These are phyloP conservation scores for Xerocomus tenax DNA, from an alignment of 1,284 basidiomycete species.

Conservation along the genomic window DNA sequence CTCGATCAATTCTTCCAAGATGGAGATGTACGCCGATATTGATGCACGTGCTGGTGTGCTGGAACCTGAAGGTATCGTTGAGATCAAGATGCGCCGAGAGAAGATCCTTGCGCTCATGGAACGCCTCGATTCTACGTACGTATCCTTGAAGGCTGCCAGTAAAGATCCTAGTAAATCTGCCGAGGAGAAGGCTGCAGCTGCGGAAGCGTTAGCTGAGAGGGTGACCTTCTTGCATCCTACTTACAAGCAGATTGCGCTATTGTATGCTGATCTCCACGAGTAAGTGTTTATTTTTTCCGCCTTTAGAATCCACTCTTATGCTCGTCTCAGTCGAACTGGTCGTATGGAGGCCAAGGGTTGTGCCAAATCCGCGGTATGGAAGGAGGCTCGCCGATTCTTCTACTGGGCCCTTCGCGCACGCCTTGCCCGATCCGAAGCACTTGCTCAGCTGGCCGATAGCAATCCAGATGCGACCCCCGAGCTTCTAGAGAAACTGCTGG, in stretches of 20 bases:
- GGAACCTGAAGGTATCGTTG: constrained; percentile 95
- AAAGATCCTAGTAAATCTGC: constrained; percentile 63
- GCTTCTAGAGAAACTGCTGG: constrained; percentile 51
- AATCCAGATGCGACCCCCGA: constrained; percentile 55
- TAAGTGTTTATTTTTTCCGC: constrained; percentile 36
- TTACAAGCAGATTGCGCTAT: constrained; percentile 87
- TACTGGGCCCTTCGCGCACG: constrained; percentile 90
- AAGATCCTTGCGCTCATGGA: constrained; percentile 90
- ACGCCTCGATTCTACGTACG: constrained; percentile 82
- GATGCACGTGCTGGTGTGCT: constrained; percentile 95
- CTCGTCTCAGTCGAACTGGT: constrained; percentile 65
- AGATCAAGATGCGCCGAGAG: constrained; percentile 88
- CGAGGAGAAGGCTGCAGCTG: constrained; percentile 67
- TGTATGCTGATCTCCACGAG: constrained; percentile 97
- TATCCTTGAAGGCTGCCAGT: constrained; percentile 71
- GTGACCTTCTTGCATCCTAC: constrained; percentile 82
- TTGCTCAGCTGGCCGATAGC: constrained; percentile 51
- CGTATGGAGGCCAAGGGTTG: constrained; percentile 98
- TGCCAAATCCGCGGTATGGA: constrained; percentile 77
- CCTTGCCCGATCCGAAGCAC: constrained; percentile 56
- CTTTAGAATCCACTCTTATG: constrained; percentile 10
- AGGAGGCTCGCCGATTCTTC: constrained; percentile 84
- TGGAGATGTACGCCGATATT: constrained; percentile 98
- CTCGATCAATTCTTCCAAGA: constrained; percentile 91
- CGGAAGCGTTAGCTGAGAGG: constrained; percentile 63